Conservation (phyloP, 345 rosid species). For the Eucalyptus pumila region DNA sequence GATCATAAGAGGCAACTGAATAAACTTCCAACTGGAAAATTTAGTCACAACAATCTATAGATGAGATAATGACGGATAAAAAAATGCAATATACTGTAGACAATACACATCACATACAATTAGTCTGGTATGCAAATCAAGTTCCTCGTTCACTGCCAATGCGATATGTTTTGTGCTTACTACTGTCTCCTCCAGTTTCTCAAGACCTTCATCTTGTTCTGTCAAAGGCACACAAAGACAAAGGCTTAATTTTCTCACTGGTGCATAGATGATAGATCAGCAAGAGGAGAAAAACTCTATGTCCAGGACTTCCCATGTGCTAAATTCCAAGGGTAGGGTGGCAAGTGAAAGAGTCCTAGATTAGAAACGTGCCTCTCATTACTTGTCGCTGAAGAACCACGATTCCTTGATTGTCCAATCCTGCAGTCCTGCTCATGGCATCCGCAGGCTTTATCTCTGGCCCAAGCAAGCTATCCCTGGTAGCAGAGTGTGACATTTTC, state of each 20-base stretch:
- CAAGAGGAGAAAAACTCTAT: neutral
- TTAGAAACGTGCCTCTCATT: constrained; percentile 62
- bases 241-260: neutral
- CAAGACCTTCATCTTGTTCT: constrained; percentile 99
- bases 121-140: constrained; percentile 71
- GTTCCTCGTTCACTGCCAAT: constrained; percentile 84
- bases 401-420: constrained; percentile 77
- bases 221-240: constrained; percentile 3
- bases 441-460: constrained; percentile 63
- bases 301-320: neutral
- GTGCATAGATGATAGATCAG: neutral
- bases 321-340: neutral
- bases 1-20: neutral
- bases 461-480: constrained; percentile 77
- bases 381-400: constrained; percentile 85
- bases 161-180: constrained; percentile 89
- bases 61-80: neutral
- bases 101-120: constrained; percentile 32
- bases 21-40: neutral
- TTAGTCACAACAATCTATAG: neutral
- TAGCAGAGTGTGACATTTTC: constrained; percentile 82
- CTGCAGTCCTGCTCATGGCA: constrained; percentile 39
- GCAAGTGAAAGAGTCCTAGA: neutral
- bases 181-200: constrained; percentile 76
- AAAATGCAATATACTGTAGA: neutral